Conservation (phyloP, 768 basidiomycete genomes). For the Xerocomellus chrysenteron region DNA sequence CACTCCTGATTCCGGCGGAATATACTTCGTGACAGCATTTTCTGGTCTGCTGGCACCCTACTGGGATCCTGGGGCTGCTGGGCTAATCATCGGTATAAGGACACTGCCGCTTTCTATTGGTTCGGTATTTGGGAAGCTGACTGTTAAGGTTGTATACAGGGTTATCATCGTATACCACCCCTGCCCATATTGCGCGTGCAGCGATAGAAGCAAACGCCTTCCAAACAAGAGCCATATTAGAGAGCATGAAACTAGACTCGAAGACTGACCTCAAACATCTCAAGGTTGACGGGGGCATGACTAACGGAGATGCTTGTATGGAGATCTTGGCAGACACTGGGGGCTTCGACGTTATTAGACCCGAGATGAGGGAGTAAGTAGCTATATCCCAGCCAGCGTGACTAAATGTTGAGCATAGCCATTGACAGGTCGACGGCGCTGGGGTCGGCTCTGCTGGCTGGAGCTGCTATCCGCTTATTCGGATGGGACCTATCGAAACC, state of each 20-base stretch:
- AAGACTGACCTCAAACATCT: constrained; percentile 74
- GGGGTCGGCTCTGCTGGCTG: constrained; percentile 92
- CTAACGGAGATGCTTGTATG: constrained; percentile 90
- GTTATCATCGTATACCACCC: constrained; percentile 84
- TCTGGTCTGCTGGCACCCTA: constrained; percentile 94
- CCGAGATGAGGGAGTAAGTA: constrained; percentile 94
- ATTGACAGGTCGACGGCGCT: constrained; percentile 84
- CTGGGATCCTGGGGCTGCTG: constrained; percentile 94
- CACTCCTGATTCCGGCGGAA: constrained; percentile 78
- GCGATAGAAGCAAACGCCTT: constrained; percentile 95
- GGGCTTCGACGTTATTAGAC: constrained; percentile 88
- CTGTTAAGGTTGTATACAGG: constrained; percentile 36
- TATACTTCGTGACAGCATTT: constrained; percentile 97
- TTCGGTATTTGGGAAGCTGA: background rate
- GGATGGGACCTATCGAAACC: constrained; percentile 90
- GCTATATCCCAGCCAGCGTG: background rate
- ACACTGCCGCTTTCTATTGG: constrained; percentile 2
- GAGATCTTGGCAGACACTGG: constrained; percentile 83
- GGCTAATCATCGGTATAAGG: constrained; percentile 68
- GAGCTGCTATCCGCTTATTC: constrained; percentile 80
- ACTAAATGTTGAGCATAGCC: background rate
- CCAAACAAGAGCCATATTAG: constrained; percentile 93
- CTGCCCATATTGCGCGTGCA: constrained; percentile 90
- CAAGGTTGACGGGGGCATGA: constrained; percentile 99
- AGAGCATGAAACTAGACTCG: constrained; percentile 94